Percentiles rank a stretch among this genome's conserved stretches.
These are phyloP conservation scores for Diplotaxis tenuifolia DNA, from an alignment of 345 rosid genomes.

Conservation along the genomic window DNA sequence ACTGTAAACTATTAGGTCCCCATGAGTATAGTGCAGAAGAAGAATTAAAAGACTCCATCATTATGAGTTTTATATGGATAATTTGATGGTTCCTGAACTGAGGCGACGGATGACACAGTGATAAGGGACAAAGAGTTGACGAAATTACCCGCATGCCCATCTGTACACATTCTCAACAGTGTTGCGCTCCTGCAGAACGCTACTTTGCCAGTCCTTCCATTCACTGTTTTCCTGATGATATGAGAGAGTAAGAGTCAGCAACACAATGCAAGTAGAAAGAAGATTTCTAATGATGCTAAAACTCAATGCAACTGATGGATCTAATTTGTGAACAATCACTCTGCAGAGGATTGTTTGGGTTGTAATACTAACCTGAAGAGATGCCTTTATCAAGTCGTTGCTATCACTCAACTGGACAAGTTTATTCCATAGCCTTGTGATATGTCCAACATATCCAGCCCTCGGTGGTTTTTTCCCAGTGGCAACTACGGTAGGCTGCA, in stretches of 20 bases:
- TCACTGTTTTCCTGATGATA: constrained; percentile 63
- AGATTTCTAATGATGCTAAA: constrained; percentile 6
- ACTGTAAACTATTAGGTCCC: too few species aligned
- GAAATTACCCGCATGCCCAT: constrained; percentile 91
- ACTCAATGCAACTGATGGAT: not conserved
- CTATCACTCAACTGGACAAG: constrained; percentile 69
- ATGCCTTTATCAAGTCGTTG: constrained; percentile 53
- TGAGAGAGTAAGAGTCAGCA: constrained; percentile 22
- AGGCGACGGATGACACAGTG: constrained; percentile 2
- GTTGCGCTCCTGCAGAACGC: constrained; percentile 81
- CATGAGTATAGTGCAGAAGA: too few species aligned
- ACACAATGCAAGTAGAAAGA: not conserved
- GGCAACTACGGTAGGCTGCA: constrained; percentile 79
- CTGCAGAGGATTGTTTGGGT: constrained; percentile 3
- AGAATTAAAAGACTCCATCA: not conserved
- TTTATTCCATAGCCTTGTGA: constrained; percentile 79
- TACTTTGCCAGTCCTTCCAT: constrained; percentile 81
- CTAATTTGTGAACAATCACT: not conserved
- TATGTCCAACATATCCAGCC: constrained; percentile 86
- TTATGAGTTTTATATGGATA: not conserved
- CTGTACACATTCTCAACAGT: constrained; percentile 82
- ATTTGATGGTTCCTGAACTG: not conserved
- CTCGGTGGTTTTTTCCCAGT: constrained; percentile 73
- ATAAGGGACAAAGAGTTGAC: constrained; percentile 12
- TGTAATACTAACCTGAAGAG: constrained; percentile 64